Conservation (phyloP, 2,329 filamentous ascomycete species). For the Aspergillus fructus region DNA sequence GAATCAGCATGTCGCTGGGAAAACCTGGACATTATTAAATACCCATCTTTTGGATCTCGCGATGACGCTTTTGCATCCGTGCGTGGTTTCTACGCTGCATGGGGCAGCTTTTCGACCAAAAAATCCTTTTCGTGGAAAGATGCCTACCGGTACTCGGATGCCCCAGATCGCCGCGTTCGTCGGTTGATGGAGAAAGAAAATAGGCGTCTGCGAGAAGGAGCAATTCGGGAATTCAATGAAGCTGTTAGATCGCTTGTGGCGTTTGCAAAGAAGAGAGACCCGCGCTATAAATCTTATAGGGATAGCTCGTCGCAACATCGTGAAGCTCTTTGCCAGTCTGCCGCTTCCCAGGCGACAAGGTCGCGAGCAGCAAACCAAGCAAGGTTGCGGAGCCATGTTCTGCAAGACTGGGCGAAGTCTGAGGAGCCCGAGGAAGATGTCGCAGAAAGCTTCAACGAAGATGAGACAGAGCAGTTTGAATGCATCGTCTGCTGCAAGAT, state of each 20-base stretch:
- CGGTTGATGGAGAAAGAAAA: slow-evolving; percentile 96
- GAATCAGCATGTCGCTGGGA: slow-evolving; percentile 70
- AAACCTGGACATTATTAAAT: slow-evolving; percentile 59
- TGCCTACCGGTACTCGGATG: slow-evolving; percentile 76
- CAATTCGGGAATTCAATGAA: slow-evolving; percentile 85
- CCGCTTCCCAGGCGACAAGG: slow-evolving; percentile 79
- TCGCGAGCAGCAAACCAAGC: slow-evolving; percentile 79
- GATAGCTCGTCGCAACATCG: slow-evolving; percentile 81
- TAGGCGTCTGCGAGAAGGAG: slow-evolving; percentile 76
- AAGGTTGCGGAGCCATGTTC: slow-evolving; percentile 61
- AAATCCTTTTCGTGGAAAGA: slow-evolving; percentile 93
- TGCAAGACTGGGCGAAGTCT: slow-evolving; percentile 74
- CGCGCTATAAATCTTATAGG: slow-evolving; percentile 73
- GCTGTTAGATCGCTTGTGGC: slow-evolving; percentile 80
- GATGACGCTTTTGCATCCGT: slow-evolving; percentile 74
- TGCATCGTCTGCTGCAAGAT: slow-evolving; percentile 64
- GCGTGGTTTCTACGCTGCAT: slow-evolving; percentile 75
- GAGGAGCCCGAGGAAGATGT: slow-evolving; percentile 54
- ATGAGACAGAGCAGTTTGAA: slow-evolving; percentile 57
- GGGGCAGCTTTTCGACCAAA: slow-evolving; percentile 77
- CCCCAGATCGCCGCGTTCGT: slow-evolving; percentile 78
- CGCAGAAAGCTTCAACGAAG: slow-evolving; percentile 46
- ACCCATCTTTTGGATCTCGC: slow-evolving; percentile 80
- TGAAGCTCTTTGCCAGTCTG: slow-evolving; percentile 71
- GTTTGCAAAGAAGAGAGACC: slow-evolving; percentile 89